These are phyloP conservation scores for Comarum palustre DNA, from an alignment of 306 rosid genomes.

Conservation along the genomic window DNA sequence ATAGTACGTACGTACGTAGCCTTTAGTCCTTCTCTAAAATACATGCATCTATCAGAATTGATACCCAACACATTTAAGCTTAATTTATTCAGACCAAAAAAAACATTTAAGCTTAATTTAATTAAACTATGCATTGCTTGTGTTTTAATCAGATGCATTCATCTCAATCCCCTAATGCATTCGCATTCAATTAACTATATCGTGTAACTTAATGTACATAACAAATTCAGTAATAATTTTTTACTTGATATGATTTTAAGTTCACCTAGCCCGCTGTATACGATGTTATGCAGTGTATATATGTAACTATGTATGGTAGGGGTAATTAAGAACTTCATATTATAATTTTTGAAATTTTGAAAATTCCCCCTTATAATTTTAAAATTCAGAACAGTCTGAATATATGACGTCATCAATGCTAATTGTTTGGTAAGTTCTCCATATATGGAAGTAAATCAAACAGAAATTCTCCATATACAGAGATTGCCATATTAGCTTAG, in stretches of 20 bases:
- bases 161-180: neutral
- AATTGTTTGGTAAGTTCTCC: neutral
- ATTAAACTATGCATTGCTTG: too few species aligned
- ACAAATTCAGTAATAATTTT: neutral
- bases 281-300: neutral
- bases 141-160: neutral
- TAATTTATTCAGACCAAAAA: too few species aligned
- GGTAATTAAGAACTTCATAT: neutral
- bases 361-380: neutral
- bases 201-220: neutral
- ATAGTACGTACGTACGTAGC: neutral
- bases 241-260: neutral
- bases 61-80: neutral
- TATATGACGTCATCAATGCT: neutral
- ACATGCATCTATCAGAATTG: neutral
- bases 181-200: neutral
- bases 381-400: neutral
- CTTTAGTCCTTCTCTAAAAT: neutral
- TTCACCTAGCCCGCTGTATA: neutral
- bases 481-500: neutral
- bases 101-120: too few species aligned
- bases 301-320: neutral
- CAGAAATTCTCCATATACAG: neutral
- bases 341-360: neutral
- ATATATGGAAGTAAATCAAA: constrained; percentile 8